These are phyloP conservation scores for Monilinia fructicola DNA, from an alignment of 2,329 filamentous ascomycete genomes.

Conservation along the genomic window DNA sequence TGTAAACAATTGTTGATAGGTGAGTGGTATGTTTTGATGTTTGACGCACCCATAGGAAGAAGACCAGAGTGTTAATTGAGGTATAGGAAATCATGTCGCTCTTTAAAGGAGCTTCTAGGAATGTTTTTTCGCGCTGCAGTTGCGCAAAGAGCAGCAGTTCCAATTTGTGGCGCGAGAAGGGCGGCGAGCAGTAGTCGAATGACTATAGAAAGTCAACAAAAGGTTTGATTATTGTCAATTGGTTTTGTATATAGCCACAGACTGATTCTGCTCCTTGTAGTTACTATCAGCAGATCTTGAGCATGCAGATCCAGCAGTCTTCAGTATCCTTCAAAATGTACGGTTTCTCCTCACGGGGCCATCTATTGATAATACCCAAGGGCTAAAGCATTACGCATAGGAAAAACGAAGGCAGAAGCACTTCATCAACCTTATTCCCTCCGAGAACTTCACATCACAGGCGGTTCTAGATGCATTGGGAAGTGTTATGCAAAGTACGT, in stretches of 20 bases:
- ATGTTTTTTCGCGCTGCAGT: slow-evolving; percentile 31
- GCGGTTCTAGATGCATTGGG: slow-evolving; percentile 88
- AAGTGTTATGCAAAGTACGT: slow-evolving; percentile 89
- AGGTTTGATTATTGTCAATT: slow-evolving; percentile 44
- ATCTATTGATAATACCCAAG: not conserved
- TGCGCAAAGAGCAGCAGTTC: slow-evolving; percentile 28
- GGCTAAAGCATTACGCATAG: slow-evolving; percentile 46
- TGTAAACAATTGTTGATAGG: slow-evolving; percentile 16
- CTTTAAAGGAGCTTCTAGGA: slow-evolving; percentile 37
- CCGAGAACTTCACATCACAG: slow-evolving; percentile 93
- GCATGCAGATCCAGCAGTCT: slow-evolving; percentile 83
- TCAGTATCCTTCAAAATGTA: slow-evolving; percentile 88
- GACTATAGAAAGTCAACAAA: slow-evolving; percentile 56
- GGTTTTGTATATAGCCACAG: not conserved
- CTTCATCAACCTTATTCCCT: slow-evolving; percentile 96
- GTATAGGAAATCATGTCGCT: slow-evolving; percentile 37
- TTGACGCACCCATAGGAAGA: not conserved
- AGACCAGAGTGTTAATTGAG: slow-evolving; percentile 15
- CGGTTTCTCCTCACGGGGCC: slow-evolving; percentile 19
- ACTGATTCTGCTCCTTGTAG: slow-evolving; percentile 47
- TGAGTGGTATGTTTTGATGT: slow-evolving; percentile 9
- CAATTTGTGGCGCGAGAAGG: slow-evolving; percentile 35
- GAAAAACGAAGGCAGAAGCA: slow-evolving; percentile 96
- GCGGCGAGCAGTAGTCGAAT: slow-evolving; percentile 33
- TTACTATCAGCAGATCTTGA: slow-evolving; percentile 76